Evolutionary conservation across 106 monocot species (phyloP), one percentile per base, ranked within the genome.

Genomic region (Phalaenopsis aphrodite): DNA sequence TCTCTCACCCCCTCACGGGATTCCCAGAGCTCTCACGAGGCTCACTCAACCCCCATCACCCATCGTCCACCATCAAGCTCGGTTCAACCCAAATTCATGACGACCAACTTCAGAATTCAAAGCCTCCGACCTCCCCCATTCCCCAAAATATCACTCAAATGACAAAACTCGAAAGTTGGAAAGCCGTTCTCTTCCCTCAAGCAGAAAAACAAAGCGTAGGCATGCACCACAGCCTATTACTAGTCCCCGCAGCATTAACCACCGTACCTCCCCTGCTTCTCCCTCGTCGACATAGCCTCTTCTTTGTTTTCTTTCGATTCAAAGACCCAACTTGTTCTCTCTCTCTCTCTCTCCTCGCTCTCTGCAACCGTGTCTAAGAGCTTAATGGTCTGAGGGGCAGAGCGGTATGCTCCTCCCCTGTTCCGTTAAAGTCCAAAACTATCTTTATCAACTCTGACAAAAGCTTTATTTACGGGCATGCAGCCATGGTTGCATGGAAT

Each of bases 61-160:
- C 52, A 52, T 14, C 52, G 1, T 12, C 52, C 52, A 14, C 3
- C 52, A 52, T 52, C 52, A 52, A 12, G 52, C 52, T 12, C 52
- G 12, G 52, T 14, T 52, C 12, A 52, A 52, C 52, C 52, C 52
- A 52, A 52, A 52, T 65, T 65, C 23, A 65, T 23, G 64, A 24
- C 23, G 6, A 7, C 64, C 6, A 24, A 24, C 24, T 65, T 23
- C 64, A 65, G 64, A 65, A 24, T 65, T 65, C n/a, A 65, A 65
- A 65, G 64, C 64, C 64, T 0, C 64, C 64, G 64, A 42, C 16
- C 14, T 52, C 1, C 74, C 74, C 43, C 19, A n/a, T 42, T 75
- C 37, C 74, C 74, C 74, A 75, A 45, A 75, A 43, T 75, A 75
- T 75, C 74, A 75, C 74, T 19, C 43, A 45, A 75, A 75, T 75